Evolutionary conservation across 108 stramenopile species (phyloP), one percentile per base, ranked within the genome.

Genomic region (Aurantiochytrium sp.): DNA sequence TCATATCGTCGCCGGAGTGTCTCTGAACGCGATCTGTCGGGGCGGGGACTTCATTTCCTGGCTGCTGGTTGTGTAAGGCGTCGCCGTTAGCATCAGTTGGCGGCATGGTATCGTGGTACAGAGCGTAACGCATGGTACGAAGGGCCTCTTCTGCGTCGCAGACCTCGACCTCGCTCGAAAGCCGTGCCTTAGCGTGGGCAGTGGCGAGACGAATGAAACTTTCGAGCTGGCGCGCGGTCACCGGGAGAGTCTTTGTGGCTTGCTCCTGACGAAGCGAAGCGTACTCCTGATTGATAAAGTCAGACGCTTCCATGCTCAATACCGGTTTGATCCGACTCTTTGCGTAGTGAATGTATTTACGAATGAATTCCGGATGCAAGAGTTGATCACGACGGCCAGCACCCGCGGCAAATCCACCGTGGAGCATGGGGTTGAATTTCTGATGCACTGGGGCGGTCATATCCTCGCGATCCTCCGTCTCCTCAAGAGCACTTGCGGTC

Each of bases 171-270:
- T 72, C 4, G 18, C 5, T 19, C 18, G 71, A 72, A 29, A 94
- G 88, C 49, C 96, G 90, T 45, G 93, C 95, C 92, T 99, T 99
- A 18, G 99, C 98, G 89, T 98, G 98, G 10, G 99, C 99, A 73
- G 96, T 97, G 3, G 97, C 95, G 72, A 99, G 90, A 57, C 99
- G 98, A 92, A 99, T 99, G 44, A 99, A 94, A 29, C 98, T 98
- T 93, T 99, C 99, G 88, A 99, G 92, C 60, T 96, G 96, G 89
- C 99, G 98, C 5, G 99, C 98, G 5, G 99, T 99, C 5, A 99
- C 93, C 3, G 94, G 94, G 28, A 94, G 72, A 29, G 92, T 12
- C 12, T 29, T 43, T 92, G 47, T 96, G 89, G 96, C 97, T 87
- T 96, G 96, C 49, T 96, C 91, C 88, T 96, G 94, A 73, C 99